Base-by-base conservation (phyloP, 2,329 filamentous ascomycete genomes). In the Ophiostoma australiae region DNA sequence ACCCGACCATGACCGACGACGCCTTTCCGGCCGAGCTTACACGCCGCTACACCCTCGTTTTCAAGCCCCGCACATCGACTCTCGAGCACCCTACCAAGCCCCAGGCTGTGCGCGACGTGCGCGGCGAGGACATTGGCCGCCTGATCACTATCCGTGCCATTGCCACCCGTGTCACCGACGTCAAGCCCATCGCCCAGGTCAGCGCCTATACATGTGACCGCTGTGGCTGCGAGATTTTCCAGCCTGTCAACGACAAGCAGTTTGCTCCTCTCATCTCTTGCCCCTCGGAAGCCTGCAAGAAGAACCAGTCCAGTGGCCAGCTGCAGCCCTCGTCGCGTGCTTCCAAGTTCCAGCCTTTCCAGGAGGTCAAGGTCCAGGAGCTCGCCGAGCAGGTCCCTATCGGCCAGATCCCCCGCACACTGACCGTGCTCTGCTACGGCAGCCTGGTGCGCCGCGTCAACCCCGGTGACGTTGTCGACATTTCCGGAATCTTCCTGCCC, bases 341-440 rank as follows among this genome's bases (percentile, higher is more conserved):
- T 0, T 97, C 94, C 69, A 99, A 98, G 77, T 99, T 98, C 78
- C 82, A 97, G 77, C 93, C 95, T 3, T 99, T 99, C 83, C 95
- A 99, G 80, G 95, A 99, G 80, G 89, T 98, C 81, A 98, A 98
- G 83, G 93, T 99, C 71, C 95, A 99, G 81, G 95, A 99, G 79
- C 92, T 98, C 89, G 93, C 95, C n/a, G 95, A 99, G 79, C 95
- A 99, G 80, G 95, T 99, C 0, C 95, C 95, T 8, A 96, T 99
- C 74, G 95, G 95, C 69, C 95, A 99, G 79, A 99, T 99, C 76
- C 95, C 95, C 41, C 89, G 95, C 72, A 93, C 93, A 71, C 83
- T 99, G 73, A 98, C 94, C 0, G 84, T 99, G 31, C 87, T 97
- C 76, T 97, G 93, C 80, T 91, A 96, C 77, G 95, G 95, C 73